Evolutionary conservation across 2,329 filamentous ascomycete genomes (phyloP).

Genomic region (Nigrograna mackinnonii): DNA sequence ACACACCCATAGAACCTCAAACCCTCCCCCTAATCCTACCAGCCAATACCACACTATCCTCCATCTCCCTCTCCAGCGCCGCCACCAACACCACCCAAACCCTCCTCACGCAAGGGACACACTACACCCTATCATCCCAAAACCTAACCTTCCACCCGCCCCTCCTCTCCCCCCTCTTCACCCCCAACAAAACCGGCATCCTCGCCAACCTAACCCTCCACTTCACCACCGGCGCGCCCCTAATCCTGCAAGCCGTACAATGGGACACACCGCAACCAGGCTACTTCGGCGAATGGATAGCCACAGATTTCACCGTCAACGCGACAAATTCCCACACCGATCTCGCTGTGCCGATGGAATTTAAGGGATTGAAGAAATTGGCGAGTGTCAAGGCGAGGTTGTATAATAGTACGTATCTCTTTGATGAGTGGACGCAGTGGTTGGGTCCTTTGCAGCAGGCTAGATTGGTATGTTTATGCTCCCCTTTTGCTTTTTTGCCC

Average conservation of each 20-base stretch:
- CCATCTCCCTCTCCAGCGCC: slow-evolving; percentile 31
- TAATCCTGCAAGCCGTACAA: slow-evolving; percentile 52
- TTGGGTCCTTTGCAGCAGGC: slow-evolving; percentile 50
- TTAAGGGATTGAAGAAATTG: slow-evolving; percentile 48
- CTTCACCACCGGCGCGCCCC: slow-evolving; percentile 53
- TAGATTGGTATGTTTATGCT: slow-evolving; percentile 11
- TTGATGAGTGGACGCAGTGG: slow-evolving; percentile 57
- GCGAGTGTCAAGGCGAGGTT: slow-evolving; percentile 54
- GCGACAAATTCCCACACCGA: slow-evolving; percentile 28
- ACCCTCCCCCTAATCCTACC: slow-evolving; percentile 51
- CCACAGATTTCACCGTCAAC: slow-evolving; percentile 27
- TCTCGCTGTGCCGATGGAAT: slow-evolving; percentile 53
- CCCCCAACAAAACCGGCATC: slow-evolving; percentile 44
- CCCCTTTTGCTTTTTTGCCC: not conserved
- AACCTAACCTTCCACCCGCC: slow-evolving; percentile 47
- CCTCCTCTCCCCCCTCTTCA: slow-evolving; percentile 35
- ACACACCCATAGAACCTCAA: slow-evolving; percentile 29
- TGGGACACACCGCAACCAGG: slow-evolving; percentile 51
- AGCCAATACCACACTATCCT: slow-evolving; percentile 51
- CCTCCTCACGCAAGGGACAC: slow-evolving; percentile 31
- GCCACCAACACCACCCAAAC: slow-evolving; percentile 23
- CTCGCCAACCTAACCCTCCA: slow-evolving; percentile 53
- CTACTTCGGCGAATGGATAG: no score
- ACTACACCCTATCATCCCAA: slow-evolving; percentile 46
- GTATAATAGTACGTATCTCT: slow-evolving; percentile 49